These are phyloP conservation scores for Phytophthora agathidicida DNA, from an alignment of 352 stramenopile species.

Conservation along the genomic window DNA sequence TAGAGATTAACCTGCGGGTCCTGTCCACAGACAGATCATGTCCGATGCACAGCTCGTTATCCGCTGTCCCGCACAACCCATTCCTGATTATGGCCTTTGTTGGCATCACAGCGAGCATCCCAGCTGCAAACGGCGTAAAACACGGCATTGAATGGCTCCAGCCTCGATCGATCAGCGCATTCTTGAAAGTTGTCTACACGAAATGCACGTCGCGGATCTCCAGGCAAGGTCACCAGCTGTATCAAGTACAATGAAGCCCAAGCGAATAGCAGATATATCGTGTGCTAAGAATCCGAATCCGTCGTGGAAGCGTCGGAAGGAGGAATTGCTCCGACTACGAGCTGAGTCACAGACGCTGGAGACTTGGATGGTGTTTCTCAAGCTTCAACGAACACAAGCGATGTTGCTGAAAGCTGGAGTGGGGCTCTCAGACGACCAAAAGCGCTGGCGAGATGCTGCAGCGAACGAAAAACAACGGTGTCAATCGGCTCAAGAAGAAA, in stretches of 20 bases:
- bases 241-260: background rate
- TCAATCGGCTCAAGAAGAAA: background rate
- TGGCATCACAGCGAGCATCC: conserved; percentile 3
- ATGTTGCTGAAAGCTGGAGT: conserved; percentile 5
- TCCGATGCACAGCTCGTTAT: too few relatives aligned
- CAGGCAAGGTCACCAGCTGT: background rate
- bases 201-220: conserved; percentile 18
- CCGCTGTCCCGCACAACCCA: too few relatives aligned
- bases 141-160: background rate
- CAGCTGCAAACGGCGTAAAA: conserved; percentile 10
- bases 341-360: conserved; percentile 33
- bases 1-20: background rate
- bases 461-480: conserved; percentile 8
- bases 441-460: conserved; percentile 6
- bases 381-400: conserved; percentile 9
- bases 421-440: conserved; percentile 13
- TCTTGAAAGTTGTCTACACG: conserved; percentile 2
- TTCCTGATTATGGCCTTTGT: conserved; percentile 27
- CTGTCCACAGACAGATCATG: conserved; percentile 1
- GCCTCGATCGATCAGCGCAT: conserved; percentile 4
- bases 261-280: background rate
- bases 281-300: conserved; percentile 34
- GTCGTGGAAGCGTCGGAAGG: conserved; percentile 41
- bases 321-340: conserved; percentile 36
- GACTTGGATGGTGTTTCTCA: conserved; percentile 31